Base-by-base conservation (phyloP, 495 filamentous ascomycete species). In the Neurospora sp. region DNA sequence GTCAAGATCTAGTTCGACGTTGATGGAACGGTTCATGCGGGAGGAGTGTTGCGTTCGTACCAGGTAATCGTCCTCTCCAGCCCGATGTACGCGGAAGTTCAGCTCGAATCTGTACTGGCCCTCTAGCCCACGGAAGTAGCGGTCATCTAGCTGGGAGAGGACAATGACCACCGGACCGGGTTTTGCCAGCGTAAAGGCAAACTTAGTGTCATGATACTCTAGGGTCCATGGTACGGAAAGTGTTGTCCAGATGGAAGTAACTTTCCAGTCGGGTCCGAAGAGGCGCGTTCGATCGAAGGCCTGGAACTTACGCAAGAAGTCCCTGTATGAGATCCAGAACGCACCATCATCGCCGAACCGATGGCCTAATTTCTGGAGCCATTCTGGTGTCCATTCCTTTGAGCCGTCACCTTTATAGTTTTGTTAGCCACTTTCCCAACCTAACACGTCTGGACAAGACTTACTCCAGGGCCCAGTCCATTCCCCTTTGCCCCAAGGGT, bases 351-450 rank as follows among this genome's bases (percentile, higher is more conserved):
- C 91, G 40, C 95, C 94, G 79, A 97, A 98, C 44, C 86, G 89
- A 76, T 97, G 94, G 38, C 87, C 85, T 1, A 98, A 85, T 72
- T 89, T 89, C 48, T 88, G 80, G 86, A 97, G 90, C 93, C 93
- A 96, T 77, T 96, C 90, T 0, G 92, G 83, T 2, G 93, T 97
- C 93, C 95, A 98, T 81, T 97, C 90, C 76, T 94, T 93, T 9
- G 91, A 94, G 22, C 95, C 94, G 77, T 97, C 93, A 41, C 75
- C 79, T 79, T 35, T 39, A 16, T 7, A 38, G 35, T 27, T 38
- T 31, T 38, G 70, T 77, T 40, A 76, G 74, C 38, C 41, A 45
- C 4, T 7, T 7, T 18, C n/a, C 9, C 37, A 40, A 7, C 7
- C 14, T 2, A 14, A 38, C n/a, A 31, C 12, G 35, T 40, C 27